These are phyloP conservation scores for Mycosphaerella sp. DNA, from an alignment of 2,329 filamentous ascomycete genomes.

Conservation along the genomic window DNA sequence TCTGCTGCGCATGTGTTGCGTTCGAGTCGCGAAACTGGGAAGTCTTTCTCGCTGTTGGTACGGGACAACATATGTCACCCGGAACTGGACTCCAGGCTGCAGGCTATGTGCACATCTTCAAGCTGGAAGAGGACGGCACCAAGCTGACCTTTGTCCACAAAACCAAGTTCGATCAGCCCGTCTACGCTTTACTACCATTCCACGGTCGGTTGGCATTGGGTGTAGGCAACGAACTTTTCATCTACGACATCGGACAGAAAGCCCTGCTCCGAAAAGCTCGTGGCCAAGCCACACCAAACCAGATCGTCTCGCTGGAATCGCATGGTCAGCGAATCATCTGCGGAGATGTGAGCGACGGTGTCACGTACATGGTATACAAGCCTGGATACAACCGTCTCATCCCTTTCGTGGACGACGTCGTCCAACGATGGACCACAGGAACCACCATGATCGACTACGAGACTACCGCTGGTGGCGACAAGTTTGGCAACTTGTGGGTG, in stretches of 20 bases:
- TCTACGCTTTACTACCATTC: slow-evolving; percentile 84
- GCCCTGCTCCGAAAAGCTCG: slow-evolving; percentile 81
- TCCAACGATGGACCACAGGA: slow-evolving; percentile 84
- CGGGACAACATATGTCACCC: slow-evolving; percentile 70
- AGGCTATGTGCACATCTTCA: slow-evolving; percentile 88
- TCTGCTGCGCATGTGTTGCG: slow-evolving; percentile 74
- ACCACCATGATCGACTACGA: slow-evolving; percentile 97
- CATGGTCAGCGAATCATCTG: slow-evolving; percentile 88
- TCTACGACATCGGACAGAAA: slow-evolving; percentile 90
- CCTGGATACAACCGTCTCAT: slow-evolving; percentile 84
- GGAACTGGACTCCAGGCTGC: slow-evolving; percentile 20
- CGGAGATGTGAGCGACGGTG: slow-evolving; percentile 84
- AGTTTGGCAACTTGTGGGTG: slow-evolving; percentile 95
- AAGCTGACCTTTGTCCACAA: slow-evolving; percentile 94
- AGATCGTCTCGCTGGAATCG: slow-evolving; percentile 82
- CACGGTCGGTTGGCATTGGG: slow-evolving; percentile 86
- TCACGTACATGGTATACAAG: slow-evolving; percentile 92
- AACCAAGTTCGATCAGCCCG: slow-evolving; percentile 83
- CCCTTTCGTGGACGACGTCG: slow-evolving; percentile 83
- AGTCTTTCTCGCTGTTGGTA: slow-evolving; percentile 86
- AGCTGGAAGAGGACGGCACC: slow-evolving; percentile 78
- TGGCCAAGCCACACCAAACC: slow-evolving; percentile 37
- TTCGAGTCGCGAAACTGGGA: slow-evolving; percentile 88
- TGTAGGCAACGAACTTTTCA: slow-evolving; percentile 70
- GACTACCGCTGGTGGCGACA: slow-evolving; percentile 88